Conservation (phyloP, 352 stramenopile species). For the Sclerospora graminicola region DNA sequence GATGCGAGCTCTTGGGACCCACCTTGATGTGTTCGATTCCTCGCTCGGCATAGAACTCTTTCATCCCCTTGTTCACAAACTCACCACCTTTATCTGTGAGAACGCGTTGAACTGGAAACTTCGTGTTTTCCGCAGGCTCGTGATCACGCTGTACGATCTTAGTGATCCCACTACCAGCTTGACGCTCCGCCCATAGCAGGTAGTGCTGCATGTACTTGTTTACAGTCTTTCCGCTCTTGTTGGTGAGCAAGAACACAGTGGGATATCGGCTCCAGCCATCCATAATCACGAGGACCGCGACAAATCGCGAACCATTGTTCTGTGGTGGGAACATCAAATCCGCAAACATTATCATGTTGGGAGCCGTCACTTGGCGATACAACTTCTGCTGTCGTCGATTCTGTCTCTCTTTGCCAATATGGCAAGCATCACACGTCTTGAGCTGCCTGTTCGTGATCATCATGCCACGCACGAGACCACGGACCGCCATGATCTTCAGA, state of each 20-base stretch:
- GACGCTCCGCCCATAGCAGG: constrained; percentile 2
- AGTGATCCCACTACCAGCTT: constrained; percentile 1
- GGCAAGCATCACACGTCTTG: neutral
- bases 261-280: constrained; percentile 3
- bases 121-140: neutral
- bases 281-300: constrained; percentile 2
- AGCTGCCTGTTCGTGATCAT: neutral
- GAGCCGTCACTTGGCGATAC: neutral
- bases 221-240: neutral
- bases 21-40: constrained; percentile 5
- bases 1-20: constrained; percentile 2
- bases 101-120: neutral
- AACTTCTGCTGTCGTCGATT: neutral
- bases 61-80: neutral
- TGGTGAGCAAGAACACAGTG: neutral
- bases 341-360: constrained; percentile 2
- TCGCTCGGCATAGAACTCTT: neutral
- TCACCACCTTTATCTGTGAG: too few relatives aligned
- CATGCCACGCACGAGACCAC: neutral
- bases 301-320: neutral
- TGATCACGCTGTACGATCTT: constrained; percentile 5
- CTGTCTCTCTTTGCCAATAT: constrained; percentile 1
- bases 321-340: constrained; percentile 1
- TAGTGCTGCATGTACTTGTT: constrained; percentile 5
- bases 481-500: constrained; percentile 2